Base-by-base conservation (phyloP, 345 rosid species). In the Nephelium lappaceum region DNA sequence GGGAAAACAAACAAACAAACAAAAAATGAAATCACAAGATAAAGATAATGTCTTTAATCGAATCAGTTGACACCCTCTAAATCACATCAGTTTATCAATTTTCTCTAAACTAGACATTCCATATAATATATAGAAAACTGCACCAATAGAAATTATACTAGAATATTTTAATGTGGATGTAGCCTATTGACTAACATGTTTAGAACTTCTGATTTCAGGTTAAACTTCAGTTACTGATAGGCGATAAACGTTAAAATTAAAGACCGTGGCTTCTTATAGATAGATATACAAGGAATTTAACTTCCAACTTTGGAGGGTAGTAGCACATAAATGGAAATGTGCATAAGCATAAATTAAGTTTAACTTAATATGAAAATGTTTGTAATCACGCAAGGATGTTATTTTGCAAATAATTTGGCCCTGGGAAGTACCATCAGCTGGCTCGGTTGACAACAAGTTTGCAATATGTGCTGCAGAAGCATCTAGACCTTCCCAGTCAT, bases 391-490 rank as follows among this genome's bases (percentile, higher is more conserved):
- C n/a, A 38, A 38, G 38, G 19, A 36, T 18, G 2, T 60, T 77
- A 5, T 58, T 63, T 58, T 21, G 24, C 1, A 39, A 57, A 72
- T 47, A 67, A 53, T 69, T 39, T 41, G 64, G 79, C 21, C 38
- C 63, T 7, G 16, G 51, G 23, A 78, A 82, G 31, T 91, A 94
- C 99, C 92, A 74, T 96, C 97, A 72, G 93, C 81, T 41, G 99
- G 98, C 83, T 94, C 99, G 6, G 97, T 72, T 39, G 99, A 94
- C 78, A 96, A 85, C 75, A 96, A 85, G 85, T 96, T 94, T 69
- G 95, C 94, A 71, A 93, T 86, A 86, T 96, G 98, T 31, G 91
- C 85, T 42, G 98, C 99, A 76, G 99, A 92, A 72, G 97, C 97
- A 86, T 96, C 97, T 84, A 96, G 84, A 72, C 97, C 97, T 80